A percentile compares a stretch with the other conserved stretches of the same genome.
These are phyloP conservation scores for Backusella morwellensis DNA, from an alignment of 192 early-diverging fungal species.

Conservation along the genomic window DNA sequence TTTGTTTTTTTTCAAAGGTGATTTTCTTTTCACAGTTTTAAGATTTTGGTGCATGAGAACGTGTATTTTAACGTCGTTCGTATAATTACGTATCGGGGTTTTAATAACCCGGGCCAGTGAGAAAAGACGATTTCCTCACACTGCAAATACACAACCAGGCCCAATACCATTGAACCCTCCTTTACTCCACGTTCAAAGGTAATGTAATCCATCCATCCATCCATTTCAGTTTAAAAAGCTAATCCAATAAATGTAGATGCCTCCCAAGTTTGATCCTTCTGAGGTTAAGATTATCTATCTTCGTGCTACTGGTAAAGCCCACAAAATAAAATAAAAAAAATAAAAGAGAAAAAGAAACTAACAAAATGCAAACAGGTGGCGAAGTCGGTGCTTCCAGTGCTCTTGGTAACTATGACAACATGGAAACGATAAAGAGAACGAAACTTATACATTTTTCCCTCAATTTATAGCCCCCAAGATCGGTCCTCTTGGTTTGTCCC, in stretches of 20 bases:
- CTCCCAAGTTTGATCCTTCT: slow-evolving; percentile 87
- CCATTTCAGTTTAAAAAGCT: not conserved
- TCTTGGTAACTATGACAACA: slow-evolving; percentile 47
- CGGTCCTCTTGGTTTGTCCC: slow-evolving; percentile 98
- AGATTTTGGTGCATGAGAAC: no score
- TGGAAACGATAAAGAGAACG: no score
- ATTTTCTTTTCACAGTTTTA: no score
- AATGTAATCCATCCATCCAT: not conserved
- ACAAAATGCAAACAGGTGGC: slow-evolving; percentile 8
- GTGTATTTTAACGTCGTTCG: no score
- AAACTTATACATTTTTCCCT: no score
- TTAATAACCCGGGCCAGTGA: not conserved
- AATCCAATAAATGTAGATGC: slow-evolving; percentile 37
- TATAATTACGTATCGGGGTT: no score
- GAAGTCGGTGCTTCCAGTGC: slow-evolving; percentile 89
- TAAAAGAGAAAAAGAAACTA: not conserved
- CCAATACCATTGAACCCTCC: not conserved
- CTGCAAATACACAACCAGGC: not conserved
- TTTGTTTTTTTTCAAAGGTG: no score
- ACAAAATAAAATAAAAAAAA: not conserved
- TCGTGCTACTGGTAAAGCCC: slow-evolving; percentile 77
- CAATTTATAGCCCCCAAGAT: slow-evolving; percentile 81
- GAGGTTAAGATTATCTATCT: slow-evolving; percentile 87
- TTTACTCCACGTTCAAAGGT: slow-evolving; percentile 14
- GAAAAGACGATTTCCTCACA: not conserved